These are phyloP conservation scores for Hypoxylon perforatum DNA, from an alignment of 495 filamentous ascomycete genomes.

Conservation along the genomic window DNA sequence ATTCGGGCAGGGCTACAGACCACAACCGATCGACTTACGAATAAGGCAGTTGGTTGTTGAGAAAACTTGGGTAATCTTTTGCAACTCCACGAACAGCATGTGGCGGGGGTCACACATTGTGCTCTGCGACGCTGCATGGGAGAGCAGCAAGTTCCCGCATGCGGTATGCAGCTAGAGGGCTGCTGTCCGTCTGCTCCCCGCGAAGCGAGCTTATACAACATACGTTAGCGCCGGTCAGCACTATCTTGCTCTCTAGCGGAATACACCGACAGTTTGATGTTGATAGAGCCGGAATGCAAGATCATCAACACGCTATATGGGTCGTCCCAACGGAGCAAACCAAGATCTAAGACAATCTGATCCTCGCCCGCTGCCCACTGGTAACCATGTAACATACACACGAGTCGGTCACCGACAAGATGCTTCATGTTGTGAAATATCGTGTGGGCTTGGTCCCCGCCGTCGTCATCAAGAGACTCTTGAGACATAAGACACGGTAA, in stretches of 20 bases:
- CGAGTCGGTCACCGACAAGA: conserved; percentile 30
- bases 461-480: conserved; percentile 11
- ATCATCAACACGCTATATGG: conserved; percentile 38
- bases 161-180: conserved; percentile 36
- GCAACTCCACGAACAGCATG: conserved; percentile 39
- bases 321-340: conserved; percentile 38
- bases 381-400: conserved; percentile 21
- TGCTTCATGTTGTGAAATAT: conserved; percentile 12
- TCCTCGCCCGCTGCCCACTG: conserved; percentile 21
- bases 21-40: conserved; percentile 27
- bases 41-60: conserved; percentile 31
- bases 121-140: conserved; percentile 33
- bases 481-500: neutral
- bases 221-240: conserved; percentile 23
- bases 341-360: conserved; percentile 41
- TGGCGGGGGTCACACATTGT: conserved; percentile 42
- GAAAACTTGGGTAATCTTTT: conserved; percentile 17
- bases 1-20: conserved; percentile 27
- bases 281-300: conserved; percentile 37
- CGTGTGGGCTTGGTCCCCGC: conserved; percentile 8
- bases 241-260: conserved; percentile 9
- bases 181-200: conserved; percentile 37
- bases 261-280: conserved; percentile 43
- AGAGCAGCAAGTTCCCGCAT: conserved; percentile 41
- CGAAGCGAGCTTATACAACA: conserved; percentile 35